phyloP scores from a whole-genome alignment of 108 stramenopile species.

The Aurantiochytrium sp. region DNA sequence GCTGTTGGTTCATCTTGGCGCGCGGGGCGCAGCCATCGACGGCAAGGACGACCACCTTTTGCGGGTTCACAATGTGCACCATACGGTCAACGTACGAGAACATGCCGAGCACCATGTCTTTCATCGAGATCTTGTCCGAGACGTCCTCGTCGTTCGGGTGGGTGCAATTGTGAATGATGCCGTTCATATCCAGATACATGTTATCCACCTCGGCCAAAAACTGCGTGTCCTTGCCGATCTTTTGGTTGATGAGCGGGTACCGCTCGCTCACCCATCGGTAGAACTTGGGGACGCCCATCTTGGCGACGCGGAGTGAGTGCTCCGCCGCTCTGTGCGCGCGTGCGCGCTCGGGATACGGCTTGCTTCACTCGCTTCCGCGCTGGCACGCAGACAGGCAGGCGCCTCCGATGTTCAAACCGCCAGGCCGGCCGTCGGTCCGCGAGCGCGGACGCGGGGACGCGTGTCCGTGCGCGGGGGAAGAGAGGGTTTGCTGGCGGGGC shows the following conservation, averaged over 20 bases:
- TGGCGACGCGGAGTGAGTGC: neutral
- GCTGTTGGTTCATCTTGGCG: conserved; percentile 99
- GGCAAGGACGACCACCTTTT: conserved; percentile 78
- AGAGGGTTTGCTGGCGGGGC: too few species aligned
- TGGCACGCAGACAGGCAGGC: too few species aligned
- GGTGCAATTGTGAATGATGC: conserved; percentile 96
- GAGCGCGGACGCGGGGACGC: too few species aligned
- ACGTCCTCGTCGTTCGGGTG: conserved; percentile 56
- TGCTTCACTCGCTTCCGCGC: neutral
- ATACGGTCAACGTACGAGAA: conserved; percentile 60
- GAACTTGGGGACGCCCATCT: conserved; percentile 95
- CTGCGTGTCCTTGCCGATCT: conserved; percentile 49
- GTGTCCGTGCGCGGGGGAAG: too few species aligned
- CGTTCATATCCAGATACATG: conserved; percentile 99
- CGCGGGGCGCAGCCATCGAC: conserved; percentile 98
- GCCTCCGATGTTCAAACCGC: too few species aligned
- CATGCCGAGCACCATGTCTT: neutral
- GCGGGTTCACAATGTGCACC: conserved; percentile 82
- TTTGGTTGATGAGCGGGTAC: conserved; percentile 90
- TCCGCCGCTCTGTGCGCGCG: neutral
- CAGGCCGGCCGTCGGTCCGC: too few species aligned
- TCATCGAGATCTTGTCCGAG: neutral
- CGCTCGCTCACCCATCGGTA: conserved; percentile 98
- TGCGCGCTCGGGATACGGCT: neutral
- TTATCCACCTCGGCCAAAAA: conserved; percentile 52